phyloP scores from a whole-genome alignment of 768 basidiomycete genomes.

The Nevesoporus exiguus region DNA sequence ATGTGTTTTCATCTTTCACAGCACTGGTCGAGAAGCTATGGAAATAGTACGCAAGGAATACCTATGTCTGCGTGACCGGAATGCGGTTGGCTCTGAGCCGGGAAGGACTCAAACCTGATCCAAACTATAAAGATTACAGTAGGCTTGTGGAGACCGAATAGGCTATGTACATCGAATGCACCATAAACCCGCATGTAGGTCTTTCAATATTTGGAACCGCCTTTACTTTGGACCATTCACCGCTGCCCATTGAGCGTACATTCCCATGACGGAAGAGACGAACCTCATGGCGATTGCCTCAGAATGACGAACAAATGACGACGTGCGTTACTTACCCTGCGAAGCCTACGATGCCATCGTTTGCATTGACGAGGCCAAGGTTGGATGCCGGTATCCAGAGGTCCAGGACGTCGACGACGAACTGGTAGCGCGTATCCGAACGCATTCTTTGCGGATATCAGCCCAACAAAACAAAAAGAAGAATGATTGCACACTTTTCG shows the following conservation, averaged over 20 bases:
- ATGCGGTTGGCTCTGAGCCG: neutral
- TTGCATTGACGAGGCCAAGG: conserved; percentile 69
- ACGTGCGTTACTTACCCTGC: conserved; percentile 60
- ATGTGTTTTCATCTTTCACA: conserved; percentile 25
- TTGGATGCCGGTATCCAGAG: conserved; percentile 87
- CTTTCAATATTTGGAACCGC: neutral
- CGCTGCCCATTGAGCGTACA: conserved; percentile 61
- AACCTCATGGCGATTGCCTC: conserved; percentile 40
- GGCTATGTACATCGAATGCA: conserved; percentile 8
- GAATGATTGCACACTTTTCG: conserved; percentile 40
- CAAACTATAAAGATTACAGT: neutral
- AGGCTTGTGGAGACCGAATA: conserved; percentile 1
- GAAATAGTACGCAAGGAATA: conserved; percentile 69
- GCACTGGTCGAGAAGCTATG: conserved; percentile 75
- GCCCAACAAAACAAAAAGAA: neutral
- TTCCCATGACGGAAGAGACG: conserved; percentile 67
- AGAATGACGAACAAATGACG: neutral
- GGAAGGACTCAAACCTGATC: neutral
- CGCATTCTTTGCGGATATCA: conserved; percentile 47
- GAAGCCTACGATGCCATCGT: conserved; percentile 82
- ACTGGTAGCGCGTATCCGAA: conserved; percentile 67
- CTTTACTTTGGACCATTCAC: conserved; percentile 43
- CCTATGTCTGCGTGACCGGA: conserved; percentile 55
- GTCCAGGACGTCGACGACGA: conserved; percentile 82
- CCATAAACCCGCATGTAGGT: neutral